A percentile compares a stretch with the other conserved stretches of the same genome.
Evolutionary conservation across 1,139 yeast species (phyloP).

Genomic region (Suhomyces terraborum): DNA sequence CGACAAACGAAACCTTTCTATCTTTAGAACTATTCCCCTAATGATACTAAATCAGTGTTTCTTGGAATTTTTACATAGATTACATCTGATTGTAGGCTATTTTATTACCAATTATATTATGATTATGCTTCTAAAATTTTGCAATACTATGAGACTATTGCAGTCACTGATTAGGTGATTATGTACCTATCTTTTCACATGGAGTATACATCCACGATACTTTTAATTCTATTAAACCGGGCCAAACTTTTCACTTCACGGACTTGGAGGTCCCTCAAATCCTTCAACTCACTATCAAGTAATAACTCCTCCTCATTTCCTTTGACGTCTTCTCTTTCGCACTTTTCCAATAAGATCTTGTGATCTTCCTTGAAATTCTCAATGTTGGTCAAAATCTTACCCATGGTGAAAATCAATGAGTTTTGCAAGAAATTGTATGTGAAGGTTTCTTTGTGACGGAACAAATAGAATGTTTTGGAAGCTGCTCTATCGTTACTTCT

Average conservation of each 20-base stretch:
- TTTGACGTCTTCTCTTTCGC: slow-evolving; percentile 68
- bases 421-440: slow-evolving; percentile 52
- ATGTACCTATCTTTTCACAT: slow-evolving; percentile 3
- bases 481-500: slow-evolving; percentile 92
- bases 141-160: too few species aligned
- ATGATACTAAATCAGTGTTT: too few species aligned
- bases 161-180: too few species aligned
- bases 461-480: slow-evolving; percentile 79
- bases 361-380: slow-evolving; percentile 62
- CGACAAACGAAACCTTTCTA: too few species aligned
- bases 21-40: too few species aligned
- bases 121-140: slow-evolving; percentile 11
- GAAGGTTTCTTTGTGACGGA: slow-evolving; percentile 67
- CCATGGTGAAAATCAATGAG: slow-evolving; percentile 50
- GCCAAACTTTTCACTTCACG: slow-evolving; percentile 57
- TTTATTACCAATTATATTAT: slow-evolving; percentile 18
- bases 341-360: slow-evolving; percentile 56
- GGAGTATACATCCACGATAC: slow-evolving; percentile 51
- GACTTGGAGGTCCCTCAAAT: slow-evolving; percentile 60
- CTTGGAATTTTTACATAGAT: too few species aligned
- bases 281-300: slow-evolving; percentile 72
- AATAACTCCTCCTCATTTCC: slow-evolving; percentile 78
- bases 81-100: slow-evolving; percentile 30
- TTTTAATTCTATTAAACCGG: slow-evolving; percentile 55
- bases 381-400: slow-evolving; percentile 58